Conservation (phyloP, 805 yeast species). For the Spathaspora arborariae region DNA sequence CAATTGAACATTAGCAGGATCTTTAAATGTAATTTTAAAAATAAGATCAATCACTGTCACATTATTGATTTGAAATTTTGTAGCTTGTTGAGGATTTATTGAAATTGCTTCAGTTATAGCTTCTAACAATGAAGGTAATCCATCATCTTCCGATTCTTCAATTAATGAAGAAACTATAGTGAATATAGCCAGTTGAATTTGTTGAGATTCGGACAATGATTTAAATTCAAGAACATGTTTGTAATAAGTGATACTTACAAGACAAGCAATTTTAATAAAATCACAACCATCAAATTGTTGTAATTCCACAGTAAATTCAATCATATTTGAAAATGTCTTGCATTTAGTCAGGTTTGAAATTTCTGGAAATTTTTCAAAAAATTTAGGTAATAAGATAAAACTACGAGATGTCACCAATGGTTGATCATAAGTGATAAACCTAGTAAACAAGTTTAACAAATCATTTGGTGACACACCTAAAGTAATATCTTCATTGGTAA, state of each 20-base stretch:
- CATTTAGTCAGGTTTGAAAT: slow-evolving; percentile 20
- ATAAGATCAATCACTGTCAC: slow-evolving; percentile 51
- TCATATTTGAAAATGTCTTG: slow-evolving; percentile 24
- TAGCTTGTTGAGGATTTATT: slow-evolving; percentile 24
- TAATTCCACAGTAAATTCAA: slow-evolving; percentile 17
- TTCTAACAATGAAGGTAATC: slow-evolving; percentile 71
- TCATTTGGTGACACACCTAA: slow-evolving; percentile 17
- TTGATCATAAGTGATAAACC: slow-evolving; percentile 10
- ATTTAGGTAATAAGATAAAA: slow-evolving; percentile 52
- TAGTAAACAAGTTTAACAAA: slow-evolving; percentile 10
- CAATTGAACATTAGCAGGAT: slow-evolving; percentile 70
- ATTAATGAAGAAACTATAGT: slow-evolving; percentile 42
- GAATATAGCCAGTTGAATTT: slow-evolving; percentile 32
- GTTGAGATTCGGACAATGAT: slow-evolving; percentile 9
- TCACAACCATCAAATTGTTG: slow-evolving; percentile 9
- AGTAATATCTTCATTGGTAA: slow-evolving; percentile 36
- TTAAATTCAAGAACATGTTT: slow-evolving; percentile 24
- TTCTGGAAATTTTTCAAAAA: slow-evolving; percentile 46
- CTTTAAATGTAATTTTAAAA: slow-evolving; percentile 63
- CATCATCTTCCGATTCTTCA: slow-evolving; percentile 72
- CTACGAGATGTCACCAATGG: slow-evolving; percentile 46
- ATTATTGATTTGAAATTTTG: slow-evolving; percentile 10
- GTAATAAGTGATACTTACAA: slow-evolving; percentile 55
- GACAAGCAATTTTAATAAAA: slow-evolving; percentile 26
- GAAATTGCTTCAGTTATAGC: slow-evolving; percentile 56